Conservation (phyloP, 345 rosid genomes). For the Raphanus sativus region DNA sequence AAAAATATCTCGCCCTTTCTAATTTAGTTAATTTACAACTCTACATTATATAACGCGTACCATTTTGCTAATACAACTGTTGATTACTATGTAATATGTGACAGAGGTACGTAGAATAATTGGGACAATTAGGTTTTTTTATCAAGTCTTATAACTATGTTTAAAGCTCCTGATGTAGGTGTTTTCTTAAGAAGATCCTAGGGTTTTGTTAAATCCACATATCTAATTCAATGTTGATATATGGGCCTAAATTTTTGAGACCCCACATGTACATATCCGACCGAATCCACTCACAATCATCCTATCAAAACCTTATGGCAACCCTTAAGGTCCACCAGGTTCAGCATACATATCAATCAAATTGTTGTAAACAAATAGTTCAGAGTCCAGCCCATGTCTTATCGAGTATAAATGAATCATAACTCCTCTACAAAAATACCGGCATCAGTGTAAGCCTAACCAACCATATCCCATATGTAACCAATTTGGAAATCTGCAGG, state of each 20-base stretch:
- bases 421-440: not conserved
- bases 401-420: not conserved
- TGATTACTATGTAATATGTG: not conserved
- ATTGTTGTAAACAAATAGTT: not conserved
- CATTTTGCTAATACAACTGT: not conserved
- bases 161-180: not conserved
- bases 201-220: not conserved
- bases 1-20: slow-evolving; percentile 16
- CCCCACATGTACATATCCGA: not conserved
- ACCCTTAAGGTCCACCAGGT: not conserved
- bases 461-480: no score
- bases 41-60: not conserved
- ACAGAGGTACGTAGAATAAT: not conserved
- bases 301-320: not conserved
- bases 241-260: not conserved
- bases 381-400: not conserved
- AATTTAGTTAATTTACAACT: not conserved
- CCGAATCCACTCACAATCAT: not conserved
- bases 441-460: not conserved
- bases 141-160: not conserved
- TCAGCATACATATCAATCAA: not conserved
- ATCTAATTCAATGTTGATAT: not conserved
- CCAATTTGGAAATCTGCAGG: no score
- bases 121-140: not conserved
- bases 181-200: not conserved